Evolutionary conservation across 129 eudicot genomes (phyloP).

Genomic region (Centrapalus pauciflorus): DNA sequence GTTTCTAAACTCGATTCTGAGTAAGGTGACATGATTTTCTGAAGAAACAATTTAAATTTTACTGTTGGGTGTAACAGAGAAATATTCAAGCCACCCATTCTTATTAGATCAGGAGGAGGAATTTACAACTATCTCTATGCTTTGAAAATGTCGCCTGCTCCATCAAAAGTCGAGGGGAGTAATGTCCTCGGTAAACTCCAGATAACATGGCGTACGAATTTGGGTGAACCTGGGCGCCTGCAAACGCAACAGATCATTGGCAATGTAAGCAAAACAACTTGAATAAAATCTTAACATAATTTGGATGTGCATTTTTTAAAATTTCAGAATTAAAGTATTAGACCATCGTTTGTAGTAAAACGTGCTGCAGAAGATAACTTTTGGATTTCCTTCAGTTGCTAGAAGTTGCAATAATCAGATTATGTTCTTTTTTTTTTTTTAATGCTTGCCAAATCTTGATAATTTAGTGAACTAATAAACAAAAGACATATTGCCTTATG

Average conservation of each 20-base stretch:
- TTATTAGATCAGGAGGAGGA: conserved; percentile 91
- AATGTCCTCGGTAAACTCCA: conserved; percentile 93
- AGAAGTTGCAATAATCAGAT: no score
- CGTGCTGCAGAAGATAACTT: no score
- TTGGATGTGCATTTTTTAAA: no score
- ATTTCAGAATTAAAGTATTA: no score
- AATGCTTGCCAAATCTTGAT: no score
- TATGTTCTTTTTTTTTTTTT: no score
- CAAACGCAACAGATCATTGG: conserved; percentile 95
- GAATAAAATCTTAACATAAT: neutral
- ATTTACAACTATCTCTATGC: conserved; percentile 81
- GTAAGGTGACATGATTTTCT: neutral
- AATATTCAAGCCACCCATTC: conserved; percentile 68
- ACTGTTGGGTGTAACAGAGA: conserved; percentile 36
- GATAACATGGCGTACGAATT: conserved; percentile 95
- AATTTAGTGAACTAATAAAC: no score
- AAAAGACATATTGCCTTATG: neutral
- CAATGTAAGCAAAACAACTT: conserved; percentile 50
- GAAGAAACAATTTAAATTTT: conserved; percentile 1
- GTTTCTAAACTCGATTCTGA: neutral
- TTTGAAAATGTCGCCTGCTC: conserved; percentile 52
- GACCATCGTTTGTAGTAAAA: no score
- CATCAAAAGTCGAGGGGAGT: conserved; percentile 64
- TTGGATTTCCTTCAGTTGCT: no score
- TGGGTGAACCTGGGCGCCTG: conserved; percentile 98